These are phyloP conservation scores for Inonotus obliquus DNA, from an alignment of 1,284 basidiomycete genomes.

Conservation along the genomic window DNA sequence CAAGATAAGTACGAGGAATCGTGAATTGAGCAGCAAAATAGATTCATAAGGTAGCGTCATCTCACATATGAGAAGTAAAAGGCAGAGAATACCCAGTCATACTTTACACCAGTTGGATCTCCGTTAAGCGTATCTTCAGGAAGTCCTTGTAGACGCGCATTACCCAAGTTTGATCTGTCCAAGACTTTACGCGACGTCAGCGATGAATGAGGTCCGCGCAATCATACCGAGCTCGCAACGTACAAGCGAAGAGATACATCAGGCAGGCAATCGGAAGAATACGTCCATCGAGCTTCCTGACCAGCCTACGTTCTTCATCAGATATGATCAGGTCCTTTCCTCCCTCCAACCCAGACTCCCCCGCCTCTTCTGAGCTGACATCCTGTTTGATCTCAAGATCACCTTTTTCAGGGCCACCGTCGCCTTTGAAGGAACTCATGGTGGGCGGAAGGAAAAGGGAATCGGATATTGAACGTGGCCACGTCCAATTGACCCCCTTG, in stretches of 20 bases:
- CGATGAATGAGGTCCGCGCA: constrained; percentile 39
- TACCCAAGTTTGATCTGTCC: constrained; percentile 53
- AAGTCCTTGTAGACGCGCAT: constrained; percentile 68
- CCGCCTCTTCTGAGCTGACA: not conserved
- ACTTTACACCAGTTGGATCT: constrained; percentile 61
- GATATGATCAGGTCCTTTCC: not conserved
- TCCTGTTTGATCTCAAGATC: not conserved
- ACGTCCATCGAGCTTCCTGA: constrained; percentile 61
- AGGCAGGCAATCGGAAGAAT: constrained; percentile 69
- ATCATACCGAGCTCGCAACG: constrained; percentile 27
- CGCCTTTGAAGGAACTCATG: not conserved
- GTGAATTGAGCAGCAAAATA: not conserved
- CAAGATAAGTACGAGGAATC: not conserved
- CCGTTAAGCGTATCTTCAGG: constrained; percentile 58
- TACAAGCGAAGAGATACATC: constrained; percentile 73
- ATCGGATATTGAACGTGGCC: not conserved
- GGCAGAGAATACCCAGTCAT: constrained; percentile 69
- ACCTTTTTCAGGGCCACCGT: not conserved
- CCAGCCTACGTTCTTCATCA: constrained; percentile 49
- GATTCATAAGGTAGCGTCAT: constrained; percentile 10
- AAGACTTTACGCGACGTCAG: not conserved
- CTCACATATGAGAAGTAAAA: constrained; percentile 75
- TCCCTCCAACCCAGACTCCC: not conserved
- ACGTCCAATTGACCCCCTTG: not conserved
- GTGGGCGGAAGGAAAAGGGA: not conserved